These are phyloP conservation scores for Cytospora chrysosperma DNA, from an alignment of 2,329 filamentous ascomycete genomes.

Conservation along the genomic window DNA sequence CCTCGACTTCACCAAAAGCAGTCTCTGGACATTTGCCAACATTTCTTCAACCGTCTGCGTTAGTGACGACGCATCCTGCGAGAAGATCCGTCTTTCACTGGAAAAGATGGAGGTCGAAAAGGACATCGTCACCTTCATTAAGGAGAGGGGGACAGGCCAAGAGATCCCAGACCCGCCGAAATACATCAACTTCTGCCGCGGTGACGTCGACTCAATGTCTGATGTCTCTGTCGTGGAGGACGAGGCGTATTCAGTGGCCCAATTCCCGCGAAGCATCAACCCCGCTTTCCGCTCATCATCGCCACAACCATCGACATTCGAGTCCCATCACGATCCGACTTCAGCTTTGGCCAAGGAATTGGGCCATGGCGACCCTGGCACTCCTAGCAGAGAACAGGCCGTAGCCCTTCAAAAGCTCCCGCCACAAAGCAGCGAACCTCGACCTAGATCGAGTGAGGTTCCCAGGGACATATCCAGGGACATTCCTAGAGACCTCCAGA, in stretches of 20 bases:
- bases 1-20: conserved; percentile 95
- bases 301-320: conserved; percentile 88
- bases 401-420: conserved; percentile 51
- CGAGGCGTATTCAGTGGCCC: conserved; percentile 88
- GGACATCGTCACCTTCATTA: conserved; percentile 88
- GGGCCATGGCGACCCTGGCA: conserved; percentile 53
- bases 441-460: conserved; percentile 1
- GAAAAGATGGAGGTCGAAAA: conserved; percentile 97
- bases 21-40: conserved; percentile 96
- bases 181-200: conserved; percentile 98
- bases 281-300: conserved; percentile 95
- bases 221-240: conserved; percentile 72
- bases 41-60: conserved; percentile 97
- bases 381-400: conserved; percentile 49
- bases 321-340: conserved; percentile 87
- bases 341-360: conserved; percentile 70
- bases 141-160: conserved; percentile 84
- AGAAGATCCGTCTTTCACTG: conserved; percentile 89
- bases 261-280: conserved; percentile 94
- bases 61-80: conserved; percentile 93
- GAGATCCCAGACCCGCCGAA: conserved; percentile 96
- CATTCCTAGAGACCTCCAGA: conserved; percentile 17
- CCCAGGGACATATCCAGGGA: conserved; percentile 17
- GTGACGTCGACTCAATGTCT: conserved; percentile 80
- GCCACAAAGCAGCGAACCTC: conserved; percentile 13